phyloP scores from a whole-genome alignment of 1,284 basidiomycete genomes.

The Ganoderma resinaceum region DNA sequence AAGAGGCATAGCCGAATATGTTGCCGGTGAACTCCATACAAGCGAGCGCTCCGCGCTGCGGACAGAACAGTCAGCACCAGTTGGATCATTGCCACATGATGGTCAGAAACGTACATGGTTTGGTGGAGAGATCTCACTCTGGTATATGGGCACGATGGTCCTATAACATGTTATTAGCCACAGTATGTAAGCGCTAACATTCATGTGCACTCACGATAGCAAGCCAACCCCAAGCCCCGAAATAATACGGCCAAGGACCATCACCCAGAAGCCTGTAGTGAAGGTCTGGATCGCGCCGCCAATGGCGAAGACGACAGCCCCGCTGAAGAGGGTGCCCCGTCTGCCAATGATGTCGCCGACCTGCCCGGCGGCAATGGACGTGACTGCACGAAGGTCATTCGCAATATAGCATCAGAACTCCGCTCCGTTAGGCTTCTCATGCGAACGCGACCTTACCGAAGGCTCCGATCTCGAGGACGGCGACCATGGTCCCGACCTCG shows the following conservation, averaged over 20 bases:
- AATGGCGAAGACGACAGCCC: constrained; percentile 87
- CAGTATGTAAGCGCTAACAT: neutral
- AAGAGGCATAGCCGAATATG: constrained; percentile 93
- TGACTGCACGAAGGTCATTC: constrained; percentile 57
- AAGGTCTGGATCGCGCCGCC: constrained; percentile 93
- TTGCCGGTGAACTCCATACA: constrained; percentile 98
- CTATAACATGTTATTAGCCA: constrained; percentile 45
- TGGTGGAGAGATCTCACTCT: constrained; percentile 95
- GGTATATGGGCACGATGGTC: constrained; percentile 97
- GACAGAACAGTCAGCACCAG: constrained; percentile 21
- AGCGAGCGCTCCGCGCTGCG: constrained; percentile 86
- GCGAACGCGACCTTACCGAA: constrained; percentile 62
- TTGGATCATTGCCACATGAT: constrained; percentile 11
- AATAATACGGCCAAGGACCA: constrained; percentile 89
- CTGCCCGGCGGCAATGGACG: constrained; percentile 88
- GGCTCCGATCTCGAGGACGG: constrained; percentile 91
- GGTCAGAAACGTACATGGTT: constrained; percentile 70
- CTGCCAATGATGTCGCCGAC: constrained; percentile 91
- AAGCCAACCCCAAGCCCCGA: constrained; percentile 95
- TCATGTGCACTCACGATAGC: constrained; percentile 67
- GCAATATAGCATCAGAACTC: constrained; percentile 19
- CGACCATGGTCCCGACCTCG: constrained; percentile 88
- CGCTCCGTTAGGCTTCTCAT: constrained; percentile 11
- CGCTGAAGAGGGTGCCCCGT: constrained; percentile 86
- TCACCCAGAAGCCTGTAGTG: constrained; percentile 81